A percentile compares a stretch with the other conserved stretches of the same genome.
Conservation (phyloP, 2,329 filamentous ascomycete species). For the Penicillium sp. region DNA sequence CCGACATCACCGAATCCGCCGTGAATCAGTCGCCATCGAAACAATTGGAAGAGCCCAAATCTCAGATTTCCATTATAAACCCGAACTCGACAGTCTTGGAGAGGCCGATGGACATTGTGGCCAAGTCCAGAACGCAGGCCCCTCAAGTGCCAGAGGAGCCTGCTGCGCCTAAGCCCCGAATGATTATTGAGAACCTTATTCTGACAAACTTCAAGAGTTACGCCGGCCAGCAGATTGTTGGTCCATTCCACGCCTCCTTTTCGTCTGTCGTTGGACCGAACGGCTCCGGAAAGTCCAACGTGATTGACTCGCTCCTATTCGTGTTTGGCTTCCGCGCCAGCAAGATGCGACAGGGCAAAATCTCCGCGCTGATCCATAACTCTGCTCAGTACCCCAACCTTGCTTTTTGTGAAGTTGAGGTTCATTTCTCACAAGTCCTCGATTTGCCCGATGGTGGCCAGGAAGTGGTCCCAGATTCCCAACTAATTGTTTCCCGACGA, state of each 20-base stretch:
- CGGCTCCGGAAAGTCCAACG: constrained; percentile 97
- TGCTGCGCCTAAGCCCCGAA: constrained; percentile 74
- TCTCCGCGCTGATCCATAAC: constrained; percentile 96
- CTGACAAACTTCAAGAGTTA: constrained; percentile 99
- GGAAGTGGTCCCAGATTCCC: constrained; percentile 77
- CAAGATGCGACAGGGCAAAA: constrained; percentile 99
- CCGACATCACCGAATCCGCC: constrained; percentile 68
- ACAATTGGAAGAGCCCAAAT: constrained; percentile 43
- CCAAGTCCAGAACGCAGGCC: constrained; percentile 75
- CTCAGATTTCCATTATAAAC: constrained; percentile 62
- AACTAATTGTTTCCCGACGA: constrained; percentile 81
- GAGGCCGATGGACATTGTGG: constrained; percentile 87
- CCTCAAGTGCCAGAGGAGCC: constrained; percentile 68
- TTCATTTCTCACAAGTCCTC: constrained; percentile 93
- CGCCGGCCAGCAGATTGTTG: constrained; percentile 89
- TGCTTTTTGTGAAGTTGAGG: constrained; percentile 90
- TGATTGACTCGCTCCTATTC: constrained; percentile 95
- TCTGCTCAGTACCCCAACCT: constrained; percentile 82
- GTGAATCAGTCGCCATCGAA: constrained; percentile 61
- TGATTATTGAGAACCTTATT: constrained; percentile 88
- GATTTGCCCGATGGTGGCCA: constrained; percentile 75
- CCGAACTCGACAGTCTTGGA: constrained; percentile 76
- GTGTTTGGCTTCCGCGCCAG: constrained; percentile 99
- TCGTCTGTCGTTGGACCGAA: constrained; percentile 97
- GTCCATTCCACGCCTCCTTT: constrained; percentile 94